These are phyloP conservation scores for Hydnomerulius pinastri DNA, from an alignment of 768 basidiomycete species.

Conservation along the genomic window DNA sequence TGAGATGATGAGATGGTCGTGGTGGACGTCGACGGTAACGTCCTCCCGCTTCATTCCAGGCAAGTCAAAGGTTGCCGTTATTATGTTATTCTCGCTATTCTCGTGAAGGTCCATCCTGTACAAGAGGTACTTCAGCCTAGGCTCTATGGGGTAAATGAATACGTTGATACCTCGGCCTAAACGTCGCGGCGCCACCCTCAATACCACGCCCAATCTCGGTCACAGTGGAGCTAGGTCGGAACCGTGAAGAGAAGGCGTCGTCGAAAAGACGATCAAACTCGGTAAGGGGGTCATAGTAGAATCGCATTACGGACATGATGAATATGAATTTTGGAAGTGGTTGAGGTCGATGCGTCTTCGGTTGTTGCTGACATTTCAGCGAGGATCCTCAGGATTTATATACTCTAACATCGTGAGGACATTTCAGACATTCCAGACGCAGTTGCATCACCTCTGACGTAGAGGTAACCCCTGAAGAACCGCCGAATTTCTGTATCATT, in stretches of 20 bases:
- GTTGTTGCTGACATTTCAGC: no score
- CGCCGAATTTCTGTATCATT: no score
- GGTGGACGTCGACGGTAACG: conserved; percentile 52
- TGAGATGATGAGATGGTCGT: conserved; percentile 50
- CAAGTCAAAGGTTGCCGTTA: conserved; percentile 59
- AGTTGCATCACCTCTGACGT: no score
- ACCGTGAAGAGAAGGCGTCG: conserved; percentile 34
- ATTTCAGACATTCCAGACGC: no score
- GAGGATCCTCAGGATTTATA: no score
- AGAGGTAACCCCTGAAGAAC: no score
- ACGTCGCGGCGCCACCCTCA: conserved; percentile 2
- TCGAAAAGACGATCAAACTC: conserved; percentile 49
- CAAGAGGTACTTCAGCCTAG: background rate
- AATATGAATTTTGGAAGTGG: no score
- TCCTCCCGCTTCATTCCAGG: conserved; percentile 55
- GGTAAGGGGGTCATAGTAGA: conserved; percentile 40
- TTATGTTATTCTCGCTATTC: conserved; percentile 43
- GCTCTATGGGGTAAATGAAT: no score
- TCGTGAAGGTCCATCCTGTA: conserved; percentile 59
- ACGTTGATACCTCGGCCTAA: conserved; percentile 39
- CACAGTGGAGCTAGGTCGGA: conserved; percentile 14
- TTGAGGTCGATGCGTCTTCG: no score
- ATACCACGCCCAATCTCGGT: conserved; percentile 16
- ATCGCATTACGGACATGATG: conserved; percentile 30
- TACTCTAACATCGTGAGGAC: no score